Evolutionary conservation across 169 alveolate genomes (phyloP), one percentile per base, ranked within the genome.

Genomic region (Babesia ovis): DNA sequence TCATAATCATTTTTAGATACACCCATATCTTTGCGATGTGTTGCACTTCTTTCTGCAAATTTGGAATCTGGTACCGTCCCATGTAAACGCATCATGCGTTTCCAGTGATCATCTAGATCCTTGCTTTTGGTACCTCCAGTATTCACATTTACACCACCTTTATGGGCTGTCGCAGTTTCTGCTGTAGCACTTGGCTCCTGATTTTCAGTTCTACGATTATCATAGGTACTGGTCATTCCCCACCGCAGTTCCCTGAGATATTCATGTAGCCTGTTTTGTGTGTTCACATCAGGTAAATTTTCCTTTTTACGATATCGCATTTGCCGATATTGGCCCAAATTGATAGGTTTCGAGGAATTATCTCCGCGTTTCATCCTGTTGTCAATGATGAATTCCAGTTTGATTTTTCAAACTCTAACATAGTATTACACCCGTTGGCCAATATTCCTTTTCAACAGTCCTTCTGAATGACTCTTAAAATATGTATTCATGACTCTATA

Each of bases 231-330:
- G 20, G 56, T 18, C 70, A 60, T 39, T 42, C 62, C 64, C 74
- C 51, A 32, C 9, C 61, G 59, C 55, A 64, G 31, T 2, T 64
- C 74, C 61, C 55, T 64, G 43, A 64, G 74, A 56, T 64, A 64
- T 31, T 64, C 51, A 25, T 64, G 74, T 16, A 64, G 48, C 51
- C 74, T 45, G 70, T 41, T 39, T 59, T 31, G 8, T 23, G 70
- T 29, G 22, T 31, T 37, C 8, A 58, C 31, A 12, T 31, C 23
- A 50, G 34, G 22, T 11, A 6, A 4, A 2, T 32, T 34, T 12
- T n/a, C 48, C 45, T 50, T 11, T 18, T 23, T 20, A 18, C 56
- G 5, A 20, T 48, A 18, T 8, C 27, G 32, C 20, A 20, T 18
- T 18, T 48, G 32, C 20, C 56, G 20, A 48, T 48, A 48, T 18